These are phyloP conservation scores for Allomyces javanicus DNA, from an alignment of 192 early-diverging fungal genomes.

Conservation along the genomic window DNA sequence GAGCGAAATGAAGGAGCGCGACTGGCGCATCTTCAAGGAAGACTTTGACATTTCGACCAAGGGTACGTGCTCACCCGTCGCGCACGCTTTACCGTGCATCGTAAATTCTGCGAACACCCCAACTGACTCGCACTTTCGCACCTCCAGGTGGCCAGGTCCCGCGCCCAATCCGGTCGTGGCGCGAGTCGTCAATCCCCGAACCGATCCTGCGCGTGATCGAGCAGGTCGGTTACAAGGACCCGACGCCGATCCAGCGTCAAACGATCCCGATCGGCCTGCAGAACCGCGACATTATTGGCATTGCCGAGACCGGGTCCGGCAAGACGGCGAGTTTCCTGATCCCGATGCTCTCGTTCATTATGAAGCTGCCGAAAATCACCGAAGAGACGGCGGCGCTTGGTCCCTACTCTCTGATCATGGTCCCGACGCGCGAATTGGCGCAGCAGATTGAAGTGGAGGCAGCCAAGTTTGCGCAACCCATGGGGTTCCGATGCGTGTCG, in stretches of 20 bases:
- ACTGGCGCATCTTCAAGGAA: slow-evolving; percentile 99
- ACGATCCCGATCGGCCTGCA: slow-evolving; percentile 88
- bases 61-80: slow-evolving; percentile 17
- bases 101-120: no score
- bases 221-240: slow-evolving; percentile 74
- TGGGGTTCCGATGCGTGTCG: slow-evolving; percentile 69
- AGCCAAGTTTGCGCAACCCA: slow-evolving; percentile 65
- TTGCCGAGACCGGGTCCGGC: slow-evolving; percentile 74
- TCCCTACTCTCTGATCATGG: slow-evolving; percentile 84
- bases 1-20: slow-evolving; percentile 79
- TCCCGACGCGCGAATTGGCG: slow-evolving; percentile 91
- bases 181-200: slow-evolving; percentile 51
- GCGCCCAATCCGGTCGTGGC: slow-evolving; percentile 72
- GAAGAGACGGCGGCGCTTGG: slow-evolving; percentile 64
- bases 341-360: slow-evolving; percentile 83
- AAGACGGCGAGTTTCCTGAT: slow-evolving; percentile 94
- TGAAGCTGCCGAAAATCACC: slow-evolving; percentile 49
- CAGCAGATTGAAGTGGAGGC: slow-evolving; percentile 92
- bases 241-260: slow-evolving; percentile 93
- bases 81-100: no score
- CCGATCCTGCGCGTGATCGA: slow-evolving; percentile 54
- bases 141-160: slow-evolving; percentile 60
- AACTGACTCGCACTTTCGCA: no score
- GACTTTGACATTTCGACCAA: slow-evolving; percentile 91
- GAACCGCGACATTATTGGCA: slow-evolving; percentile 72